Base-by-base conservation (phyloP, 2,329 filamentous ascomycete species). In the Diaporthe caulivora region DNA sequence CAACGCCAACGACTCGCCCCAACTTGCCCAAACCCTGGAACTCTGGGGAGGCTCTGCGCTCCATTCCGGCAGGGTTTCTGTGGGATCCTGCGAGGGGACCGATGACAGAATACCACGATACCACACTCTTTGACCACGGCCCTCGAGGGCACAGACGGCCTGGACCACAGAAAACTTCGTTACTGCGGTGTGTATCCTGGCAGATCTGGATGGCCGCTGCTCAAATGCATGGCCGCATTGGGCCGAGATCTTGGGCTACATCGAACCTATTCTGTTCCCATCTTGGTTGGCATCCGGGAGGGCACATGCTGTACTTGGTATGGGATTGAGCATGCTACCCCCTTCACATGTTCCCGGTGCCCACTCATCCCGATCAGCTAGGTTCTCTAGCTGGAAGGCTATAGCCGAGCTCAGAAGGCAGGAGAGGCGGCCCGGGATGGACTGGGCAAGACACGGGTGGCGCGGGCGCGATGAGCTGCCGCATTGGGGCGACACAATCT, bases 401-500 rank as follows among this genome's bases (percentile, higher is more conserved):
- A 40, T 11, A 26, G 62, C 62, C 62, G 47, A 40, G 47, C 31
- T 53, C 62, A 53, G 21, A 21, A 51, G 18, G 10, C 37, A n/a
- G 67, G n/a, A 26, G 44, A 24, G 18, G 47, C 34, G 60, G 40
- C 21, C 29, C 24, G 40, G n/a, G 42, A 10, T 40, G 37, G 37
- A 13, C 11, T 21, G 62, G 44, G 44, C 40, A 31, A 70, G 64
- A 53, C 64, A 44, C 47, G 29, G 34, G 37, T 5, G 17, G n/a
- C 17, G 57, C 24, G 37, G n/a, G 49, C 24, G 24, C 24, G 37
- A 62, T 62, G 57, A 9, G 21, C 42, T 49, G 62, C 62, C 62
- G 62, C 62, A 65, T 60, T 15, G 34, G 58, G 55, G 24, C 55
- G 37, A 68, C 15, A 67, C 70, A 72, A 72, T 72, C 37, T 67